Conservation (phyloP, 169 alveolate genomes). For the Plasmodium knowlesi region DNA sequence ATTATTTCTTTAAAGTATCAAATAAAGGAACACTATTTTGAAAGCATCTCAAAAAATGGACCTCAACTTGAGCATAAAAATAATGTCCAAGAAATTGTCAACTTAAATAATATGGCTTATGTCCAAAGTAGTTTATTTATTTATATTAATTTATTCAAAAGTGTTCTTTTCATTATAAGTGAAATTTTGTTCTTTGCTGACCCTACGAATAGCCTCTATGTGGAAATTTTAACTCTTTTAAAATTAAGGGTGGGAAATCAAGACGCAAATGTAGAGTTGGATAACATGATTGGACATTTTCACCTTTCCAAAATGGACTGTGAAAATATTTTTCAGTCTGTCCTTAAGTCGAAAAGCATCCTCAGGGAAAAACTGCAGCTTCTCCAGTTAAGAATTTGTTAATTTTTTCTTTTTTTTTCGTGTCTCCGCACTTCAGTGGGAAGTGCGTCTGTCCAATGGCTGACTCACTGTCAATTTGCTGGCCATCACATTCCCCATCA, state of each 20-base stretch:
- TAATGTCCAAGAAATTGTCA: slow-evolving; percentile 31
- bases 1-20: slow-evolving; percentile 56
- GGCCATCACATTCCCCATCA: not conserved
- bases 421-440: not conserved
- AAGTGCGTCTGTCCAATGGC: not conserved
- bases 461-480: not conserved
- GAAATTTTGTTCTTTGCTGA: slow-evolving; percentile 58
- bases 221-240: slow-evolving; percentile 60
- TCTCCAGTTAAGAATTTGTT: slow-evolving; percentile 57
- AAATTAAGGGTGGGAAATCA: slow-evolving; percentile 10
- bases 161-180: slow-evolving; percentile 66
- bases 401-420: not conserved
- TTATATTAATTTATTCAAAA: slow-evolving; percentile 65
- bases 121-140: slow-evolving; percentile 56
- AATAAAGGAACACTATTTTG: slow-evolving; percentile 60
- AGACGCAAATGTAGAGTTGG: slow-evolving; percentile 38
- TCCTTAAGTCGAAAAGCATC: slow-evolving; percentile 49
- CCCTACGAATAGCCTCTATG: slow-evolving; percentile 51
- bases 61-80: slow-evolving; percentile 10
- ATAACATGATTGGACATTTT: slow-evolving; percentile 9
- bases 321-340: slow-evolving; percentile 55
- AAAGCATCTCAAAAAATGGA: slow-evolving; percentile 1
- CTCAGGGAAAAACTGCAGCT: slow-evolving; percentile 69
- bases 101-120: slow-evolving; percentile 55
- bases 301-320: slow-evolving; percentile 48